These are phyloP conservation scores for Colletotrichum tabaci DNA, from an alignment of 2,329 filamentous ascomycete species.

Conservation along the genomic window DNA sequence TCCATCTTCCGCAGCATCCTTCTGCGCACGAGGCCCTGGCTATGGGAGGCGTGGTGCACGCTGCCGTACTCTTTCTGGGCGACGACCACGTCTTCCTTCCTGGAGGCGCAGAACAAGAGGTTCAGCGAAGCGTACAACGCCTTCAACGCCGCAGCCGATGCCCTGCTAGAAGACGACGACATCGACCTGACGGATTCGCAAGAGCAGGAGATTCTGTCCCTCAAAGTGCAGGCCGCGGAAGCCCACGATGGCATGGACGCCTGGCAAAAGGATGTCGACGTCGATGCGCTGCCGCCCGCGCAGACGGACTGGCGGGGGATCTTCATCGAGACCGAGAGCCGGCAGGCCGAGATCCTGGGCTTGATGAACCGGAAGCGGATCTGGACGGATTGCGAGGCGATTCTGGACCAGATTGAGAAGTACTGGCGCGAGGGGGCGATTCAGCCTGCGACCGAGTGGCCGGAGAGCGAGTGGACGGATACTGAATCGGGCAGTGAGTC, in stretches of 20 bases:
- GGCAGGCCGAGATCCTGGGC: neutral
- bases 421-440: neutral
- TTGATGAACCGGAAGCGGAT: neutral
- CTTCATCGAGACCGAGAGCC: neutral
- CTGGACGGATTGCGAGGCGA: neutral
- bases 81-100: neutral
- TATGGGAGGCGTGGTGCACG: constrained; percentile 42
- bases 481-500: no score
- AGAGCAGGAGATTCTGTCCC: neutral
- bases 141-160: neutral
- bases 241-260: neutral
- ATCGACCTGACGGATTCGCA: neutral
- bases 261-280: neutral
- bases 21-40: constrained; percentile 35
- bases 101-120: neutral
- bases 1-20: constrained; percentile 23
- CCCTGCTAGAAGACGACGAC: no score
- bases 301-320: neutral
- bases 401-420: neutral
- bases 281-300: neutral
- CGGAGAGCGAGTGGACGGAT: no score
- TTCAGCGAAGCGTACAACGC: neutral
- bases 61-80: constrained; percentile 36
- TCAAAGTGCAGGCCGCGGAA: neutral
- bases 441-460: neutral